These are phyloP conservation scores for Yamadazyma taylorii DNA, from an alignment of 1,139 yeast species.

Conservation along the genomic window DNA sequence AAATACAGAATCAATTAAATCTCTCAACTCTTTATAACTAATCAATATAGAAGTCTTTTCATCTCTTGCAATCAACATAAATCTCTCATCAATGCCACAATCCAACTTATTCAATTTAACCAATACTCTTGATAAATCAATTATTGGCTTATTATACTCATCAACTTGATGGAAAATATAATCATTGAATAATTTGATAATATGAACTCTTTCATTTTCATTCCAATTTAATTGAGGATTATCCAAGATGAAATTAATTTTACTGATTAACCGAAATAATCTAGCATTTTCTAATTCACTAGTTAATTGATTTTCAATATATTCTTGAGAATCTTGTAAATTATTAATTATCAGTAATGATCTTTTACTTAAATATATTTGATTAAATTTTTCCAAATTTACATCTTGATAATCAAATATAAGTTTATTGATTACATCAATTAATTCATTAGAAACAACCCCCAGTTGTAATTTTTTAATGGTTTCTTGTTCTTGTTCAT, in stretches of 20 bases:
- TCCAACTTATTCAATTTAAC: constrained; percentile 83
- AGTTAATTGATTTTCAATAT: constrained; percentile 62
- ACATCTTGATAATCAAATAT: constrained; percentile 14
- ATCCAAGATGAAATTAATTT: constrained; percentile 76
- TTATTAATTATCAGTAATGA: constrained; percentile 45
- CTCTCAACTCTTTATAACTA: constrained; percentile 78
- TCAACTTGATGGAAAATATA: constrained; percentile 84
- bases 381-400: constrained; percentile 30
- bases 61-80: constrained; percentile 78
- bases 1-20: constrained; percentile 70
- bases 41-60: constrained; percentile 80
- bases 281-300: constrained; percentile 88
- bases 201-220: constrained; percentile 74
- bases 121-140: constrained; percentile 83
- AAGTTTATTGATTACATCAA: constrained; percentile 19
- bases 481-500: constrained; percentile 19
- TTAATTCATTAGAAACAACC: constrained; percentile 24
- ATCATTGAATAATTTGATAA: constrained; percentile 77
- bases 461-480: constrained; percentile 17
- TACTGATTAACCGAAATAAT: constrained; percentile 75
- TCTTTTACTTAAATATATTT: constrained; percentile 33
- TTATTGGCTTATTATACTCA: constrained; percentile 71
- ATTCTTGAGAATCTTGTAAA: constrained; percentile 59
- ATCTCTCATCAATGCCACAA: constrained; percentile 84
- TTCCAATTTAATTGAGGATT: constrained; percentile 71